Percentiles rank a stretch among this genome's conserved stretches.
These are phyloP conservation scores for Phanerodontia chrysosporium DNA, from an alignment of 768 basidiomycete genomes.

Conservation along the genomic window DNA sequence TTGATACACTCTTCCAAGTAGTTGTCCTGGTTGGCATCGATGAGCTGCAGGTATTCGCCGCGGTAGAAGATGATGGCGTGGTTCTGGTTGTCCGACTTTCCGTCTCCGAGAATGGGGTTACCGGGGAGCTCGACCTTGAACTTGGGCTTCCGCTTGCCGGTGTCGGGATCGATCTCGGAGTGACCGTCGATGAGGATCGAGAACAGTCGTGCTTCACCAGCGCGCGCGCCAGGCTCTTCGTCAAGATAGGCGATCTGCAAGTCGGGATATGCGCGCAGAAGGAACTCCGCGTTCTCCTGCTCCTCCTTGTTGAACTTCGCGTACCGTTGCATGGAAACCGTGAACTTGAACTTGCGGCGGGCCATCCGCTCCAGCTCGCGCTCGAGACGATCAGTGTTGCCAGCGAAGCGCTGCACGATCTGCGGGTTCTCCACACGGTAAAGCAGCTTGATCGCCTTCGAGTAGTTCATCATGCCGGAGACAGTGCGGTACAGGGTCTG, in stretches of 20 bases:
- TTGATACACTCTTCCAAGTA: conserved; percentile 99
- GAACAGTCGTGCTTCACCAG: conserved; percentile 85
- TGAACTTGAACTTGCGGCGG: conserved; percentile 96
- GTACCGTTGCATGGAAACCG: conserved; percentile 98
- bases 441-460: conserved; percentile 97
- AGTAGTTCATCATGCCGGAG: conserved; percentile 99
- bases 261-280: conserved; percentile 96
- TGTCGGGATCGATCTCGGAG: conserved; percentile 86
- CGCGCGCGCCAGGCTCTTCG: conserved; percentile 87
- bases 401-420: conserved; percentile 92
- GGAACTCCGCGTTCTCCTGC: conserved; percentile 96
- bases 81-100: conserved; percentile 99
- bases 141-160: conserved; percentile 90
- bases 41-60: conserved; percentile 97
- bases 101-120: conserved; percentile 98
- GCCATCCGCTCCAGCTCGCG: conserved; percentile 96
- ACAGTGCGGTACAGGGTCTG: conserved; percentile 98
- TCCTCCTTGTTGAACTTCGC: conserved; percentile 99
- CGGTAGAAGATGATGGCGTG: conserved; percentile 99
- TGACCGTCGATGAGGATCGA: conserved; percentile 96
- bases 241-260: conserved; percentile 97
- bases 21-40: conserved; percentile 99
- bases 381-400: conserved; percentile 94
- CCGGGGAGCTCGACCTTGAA: conserved; percentile 97
- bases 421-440: conserved; percentile 99